Base-by-base conservation (phyloP, 2,329 filamentous ascomycete genomes). In the Ophiocordyceps unilateralis region DNA sequence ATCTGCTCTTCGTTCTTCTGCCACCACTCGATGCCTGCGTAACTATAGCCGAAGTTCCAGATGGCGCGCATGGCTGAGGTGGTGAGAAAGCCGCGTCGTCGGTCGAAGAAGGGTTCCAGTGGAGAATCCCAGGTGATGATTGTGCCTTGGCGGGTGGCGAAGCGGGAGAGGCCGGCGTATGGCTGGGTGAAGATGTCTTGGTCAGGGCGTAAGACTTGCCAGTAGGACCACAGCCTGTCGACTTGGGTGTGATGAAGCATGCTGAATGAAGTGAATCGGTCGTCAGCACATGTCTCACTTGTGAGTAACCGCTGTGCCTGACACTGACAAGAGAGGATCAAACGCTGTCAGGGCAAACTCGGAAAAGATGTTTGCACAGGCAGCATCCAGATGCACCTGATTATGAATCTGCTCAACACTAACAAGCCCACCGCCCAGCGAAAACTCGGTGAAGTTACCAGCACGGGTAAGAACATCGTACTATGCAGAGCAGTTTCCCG, bases 151-250 rank as follows among this genome's bases (percentile, higher is more conserved):
- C 61, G 55, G 7, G 65, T 67, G 34, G 57, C 64, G 50, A 60
- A 76, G 30, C 56, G 55, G 5, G 59, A 51, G 10, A 51, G 47
- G 19, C 58, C 59, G 2, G 23, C 39, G 49, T 66, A 66, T 5
- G 60, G 54, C 39, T 48, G 49, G 19, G 45, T 50, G 49, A 66
- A 63, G 23, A 61, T 54, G 42, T 53, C 49, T 45, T 59, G 49
- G 37, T 52, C 45, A 21, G 63, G 64, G 43, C 53, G 50, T 39
- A 72, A 61, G 20, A 59, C 61, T 51, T 70, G 63, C 65, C 64
- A 73, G 50, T 69, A 65, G 14, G 73, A 67, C 58, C 77, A 79
- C 32, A 81, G 63, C 36, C 77, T 70, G 51, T 82, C 76, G 44
- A 82, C 67, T 50, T 82, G 76, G 51, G 66, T 58, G 58, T 70